Evolutionary conservation across 192 early-diverging fungal genomes (phyloP), one percentile per base, ranked within the genome.

Genomic region (Phycomyces nitens): DNA sequence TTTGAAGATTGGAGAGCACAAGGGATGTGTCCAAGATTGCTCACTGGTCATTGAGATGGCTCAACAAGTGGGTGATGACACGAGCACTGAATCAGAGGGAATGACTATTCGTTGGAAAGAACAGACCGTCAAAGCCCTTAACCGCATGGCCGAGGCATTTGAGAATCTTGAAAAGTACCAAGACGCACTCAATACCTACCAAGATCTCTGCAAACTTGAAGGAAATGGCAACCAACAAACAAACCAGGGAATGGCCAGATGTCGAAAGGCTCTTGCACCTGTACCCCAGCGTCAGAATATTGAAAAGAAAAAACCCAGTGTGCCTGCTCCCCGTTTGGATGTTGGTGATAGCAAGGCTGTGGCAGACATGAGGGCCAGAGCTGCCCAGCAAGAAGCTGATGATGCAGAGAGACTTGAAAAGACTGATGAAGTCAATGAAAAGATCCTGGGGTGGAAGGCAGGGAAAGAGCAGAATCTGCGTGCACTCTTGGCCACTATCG

Each of bases 381-480:
- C 92, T 26, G 74, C 80, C 22, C 72, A 77, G 38, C 78, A 80
- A 51, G 94, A 90, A 34, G 62, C 73, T 3, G 92, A 96, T 43
- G 96, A 95, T 47, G 86, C 83, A 14, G 77, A 89, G 66, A 87
- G 85, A 43, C 70, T 96, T 55, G 73, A 78, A 54, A 71, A 91
- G n/a, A 80, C 80, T 38, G 96, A 97, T 73, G 71, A 83, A 9
- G 85, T 96, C 5, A 94, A 96, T 54, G 79, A 74, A 16, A 81
- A 85, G 71, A 80, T 96, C 58, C 68, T 76, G 15, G 56, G 53
- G 15, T 98, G 96, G 96, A 85, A 87, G 40, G 68, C 80, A 8
- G 93, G 92, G 27, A 99, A 99, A 72, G 92, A 96, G 64, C 80
- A 81, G 34, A 99, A 99, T 66, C 64, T 97, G 42, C 83, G 96